These are phyloP conservation scores for Cladosporium sp. DNA, from an alignment of 2,329 filamentous ascomycete genomes.

Conservation along the genomic window DNA sequence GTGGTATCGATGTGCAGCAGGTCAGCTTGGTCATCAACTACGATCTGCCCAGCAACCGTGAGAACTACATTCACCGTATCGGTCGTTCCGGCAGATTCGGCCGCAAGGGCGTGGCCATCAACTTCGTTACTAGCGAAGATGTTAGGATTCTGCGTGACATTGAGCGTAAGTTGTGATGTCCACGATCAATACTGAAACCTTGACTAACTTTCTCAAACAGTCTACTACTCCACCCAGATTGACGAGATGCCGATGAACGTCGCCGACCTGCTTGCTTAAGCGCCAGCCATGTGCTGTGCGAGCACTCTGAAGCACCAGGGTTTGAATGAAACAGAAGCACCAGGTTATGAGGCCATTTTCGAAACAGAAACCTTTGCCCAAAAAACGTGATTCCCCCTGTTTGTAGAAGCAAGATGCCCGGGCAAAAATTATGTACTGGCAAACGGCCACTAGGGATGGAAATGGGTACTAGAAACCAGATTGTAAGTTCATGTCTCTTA, in stretches of 20 bases:
- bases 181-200: not conserved
- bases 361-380: not conserved
- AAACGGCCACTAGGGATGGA: conserved; percentile 36
- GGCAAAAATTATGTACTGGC: conserved; percentile 23
- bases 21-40: conserved; percentile 99
- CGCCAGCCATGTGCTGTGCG: not conserved
- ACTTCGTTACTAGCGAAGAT: conserved; percentile 99
- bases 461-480: conserved; percentile 33
- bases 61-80: conserved; percentile 99
- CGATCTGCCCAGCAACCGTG: conserved; percentile 95
- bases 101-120: conserved; percentile 99
- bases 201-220: conserved; percentile 42
- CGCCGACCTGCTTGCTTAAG: conserved; percentile 40
- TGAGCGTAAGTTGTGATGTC: conserved; percentile 65
- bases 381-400: not conserved
- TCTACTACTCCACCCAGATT: conserved; percentile 95
- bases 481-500: conserved; percentile 24
- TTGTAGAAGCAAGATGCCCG: not conserved
- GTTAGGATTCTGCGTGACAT: conserved; percentile 99
- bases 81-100: conserved; percentile 99
- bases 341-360: not conserved
- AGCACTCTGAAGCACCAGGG: not conserved
- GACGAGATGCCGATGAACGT: conserved; percentile 98
- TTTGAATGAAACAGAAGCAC: not conserved
- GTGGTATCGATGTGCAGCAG: conserved; percentile 99